Conservation (phyloP, 345 rosid genomes). For the Kernera saxatilis region DNA sequence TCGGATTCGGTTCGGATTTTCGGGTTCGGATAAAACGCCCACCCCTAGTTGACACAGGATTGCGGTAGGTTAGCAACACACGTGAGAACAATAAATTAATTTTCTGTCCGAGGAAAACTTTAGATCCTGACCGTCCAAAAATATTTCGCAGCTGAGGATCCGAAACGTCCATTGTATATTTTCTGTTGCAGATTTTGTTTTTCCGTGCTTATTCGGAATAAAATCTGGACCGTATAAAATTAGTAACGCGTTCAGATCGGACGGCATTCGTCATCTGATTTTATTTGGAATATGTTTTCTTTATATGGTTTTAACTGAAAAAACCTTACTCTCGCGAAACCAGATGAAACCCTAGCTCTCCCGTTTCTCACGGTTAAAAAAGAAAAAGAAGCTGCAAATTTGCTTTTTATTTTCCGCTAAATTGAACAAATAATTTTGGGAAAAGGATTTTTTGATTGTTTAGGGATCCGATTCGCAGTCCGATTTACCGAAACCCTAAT, state of each 20-base stretch:
- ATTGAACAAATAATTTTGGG: constrained; percentile 30
- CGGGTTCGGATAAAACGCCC: no score
- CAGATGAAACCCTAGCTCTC: constrained; percentile 62
- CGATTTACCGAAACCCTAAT: constrained; percentile 35
- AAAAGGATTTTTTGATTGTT: constrained; percentile 19
- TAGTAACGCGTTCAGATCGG: constrained; percentile 7
- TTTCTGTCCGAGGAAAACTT: neutral
- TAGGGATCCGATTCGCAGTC: constrained; percentile 40
- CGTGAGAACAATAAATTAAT: constrained; percentile 9
- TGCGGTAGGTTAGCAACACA: constrained; percentile 24
- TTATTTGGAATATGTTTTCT: constrained; percentile 19
- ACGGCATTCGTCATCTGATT: neutral
- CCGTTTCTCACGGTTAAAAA: constrained; percentile 42
- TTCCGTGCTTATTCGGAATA: neutral
- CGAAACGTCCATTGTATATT: constrained; percentile 16
- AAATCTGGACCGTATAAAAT: constrained; percentile 3
- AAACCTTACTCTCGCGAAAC: constrained; percentile 49
- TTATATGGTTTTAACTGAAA: constrained; percentile 24
- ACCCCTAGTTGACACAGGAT: constrained; percentile 6
- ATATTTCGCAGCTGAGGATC: constrained; percentile 4
- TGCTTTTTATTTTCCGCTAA: constrained; percentile 12
- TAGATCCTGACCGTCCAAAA: constrained; percentile 15
- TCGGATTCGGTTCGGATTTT: no score
- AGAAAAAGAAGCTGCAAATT: neutral
- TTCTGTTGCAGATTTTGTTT: constrained; percentile 17